Conservation (phyloP, 768 basidiomycete species). For the Chiua virens region DNA sequence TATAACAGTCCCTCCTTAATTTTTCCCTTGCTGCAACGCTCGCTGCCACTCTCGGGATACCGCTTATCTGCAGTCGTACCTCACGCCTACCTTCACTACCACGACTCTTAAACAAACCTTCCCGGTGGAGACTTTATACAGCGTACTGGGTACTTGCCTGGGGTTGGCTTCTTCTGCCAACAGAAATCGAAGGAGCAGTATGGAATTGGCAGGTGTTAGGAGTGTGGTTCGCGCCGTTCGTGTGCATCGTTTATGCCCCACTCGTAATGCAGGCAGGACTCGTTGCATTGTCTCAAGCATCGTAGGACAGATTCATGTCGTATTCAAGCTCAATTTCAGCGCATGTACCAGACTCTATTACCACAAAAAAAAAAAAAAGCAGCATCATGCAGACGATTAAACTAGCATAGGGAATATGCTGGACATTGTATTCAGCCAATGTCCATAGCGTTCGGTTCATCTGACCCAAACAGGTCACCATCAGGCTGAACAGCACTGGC, state of each 20-base stretch:
- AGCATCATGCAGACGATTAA: neutral
- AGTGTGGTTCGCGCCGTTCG: slow-evolving; percentile 82
- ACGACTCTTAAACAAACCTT: slow-evolving; percentile 26
- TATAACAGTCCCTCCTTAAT: slow-evolving; percentile 84
- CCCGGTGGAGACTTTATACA: slow-evolving; percentile 17
- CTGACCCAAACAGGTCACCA: slow-evolving; percentile 48
- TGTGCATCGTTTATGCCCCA: slow-evolving; percentile 77
- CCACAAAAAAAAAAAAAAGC: neutral
- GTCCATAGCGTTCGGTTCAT: slow-evolving; percentile 39
- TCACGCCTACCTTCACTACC: slow-evolving; percentile 21
- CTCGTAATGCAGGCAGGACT: slow-evolving; percentile 70
- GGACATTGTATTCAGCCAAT: slow-evolving; percentile 21
- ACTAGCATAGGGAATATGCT: neutral
- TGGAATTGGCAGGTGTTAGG: slow-evolving; percentile 80
- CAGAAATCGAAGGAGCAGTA: slow-evolving; percentile 50
- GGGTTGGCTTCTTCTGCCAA: slow-evolving; percentile 54
- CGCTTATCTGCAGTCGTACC: slow-evolving; percentile 51
- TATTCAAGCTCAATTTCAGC: neutral
- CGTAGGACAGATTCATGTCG: slow-evolving; percentile 2
- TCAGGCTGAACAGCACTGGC: slow-evolving; percentile 20
- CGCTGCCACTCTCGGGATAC: slow-evolving; percentile 61
- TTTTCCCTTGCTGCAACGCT: slow-evolving; percentile 84
- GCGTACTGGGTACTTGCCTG: slow-evolving; percentile 50
- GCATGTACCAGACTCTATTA: neutral
- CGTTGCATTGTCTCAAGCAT: slow-evolving; percentile 39